These are phyloP conservation scores for Xylaria sp. DNA, from an alignment of 2,329 filamentous ascomycete species.

Conservation along the genomic window DNA sequence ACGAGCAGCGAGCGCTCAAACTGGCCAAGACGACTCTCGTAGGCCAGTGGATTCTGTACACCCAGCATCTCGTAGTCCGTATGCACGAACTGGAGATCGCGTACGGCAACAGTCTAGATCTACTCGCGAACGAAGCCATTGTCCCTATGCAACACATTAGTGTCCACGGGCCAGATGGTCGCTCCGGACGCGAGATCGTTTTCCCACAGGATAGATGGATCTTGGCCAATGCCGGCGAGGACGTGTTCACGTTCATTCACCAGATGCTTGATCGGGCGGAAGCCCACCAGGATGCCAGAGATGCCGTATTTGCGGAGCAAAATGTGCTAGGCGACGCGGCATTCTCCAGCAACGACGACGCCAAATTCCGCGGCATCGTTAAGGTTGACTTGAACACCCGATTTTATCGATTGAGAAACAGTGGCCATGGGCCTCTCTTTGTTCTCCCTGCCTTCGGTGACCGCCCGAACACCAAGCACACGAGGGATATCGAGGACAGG, in stretches of 20 bases:
- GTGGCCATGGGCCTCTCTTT: slow-evolving; percentile 61
- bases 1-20: slow-evolving; percentile 52
- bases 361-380: slow-evolving; percentile 59
- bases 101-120: slow-evolving; percentile 63
- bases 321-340: slow-evolving; percentile 58
- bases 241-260: slow-evolving; percentile 61
- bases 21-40: slow-evolving; percentile 63
- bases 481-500: slow-evolving; percentile 57
- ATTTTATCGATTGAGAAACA: slow-evolving; percentile 63
- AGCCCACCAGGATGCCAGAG: slow-evolving; percentile 52
- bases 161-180: slow-evolving; percentile 62
- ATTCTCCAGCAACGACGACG: slow-evolving; percentile 47
- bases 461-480: slow-evolving; percentile 59
- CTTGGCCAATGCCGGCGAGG: slow-evolving; percentile 65
- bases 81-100: slow-evolving; percentile 68
- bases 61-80: slow-evolving; percentile 64
- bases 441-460: slow-evolving; percentile 62
- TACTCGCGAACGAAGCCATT: slow-evolving; percentile 61
- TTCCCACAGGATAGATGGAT: slow-evolving; percentile 67
- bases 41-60: slow-evolving; percentile 67
- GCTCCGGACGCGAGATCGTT: slow-evolving; percentile 64
- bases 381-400: slow-evolving; percentile 62
- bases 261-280: slow-evolving; percentile 60
- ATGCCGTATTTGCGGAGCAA: slow-evolving; percentile 50
- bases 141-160: slow-evolving; percentile 65